Base-by-base conservation (phyloP, 2,329 filamentous ascomycete genomes). In the Tolypocladium ovalisporum region DNA sequence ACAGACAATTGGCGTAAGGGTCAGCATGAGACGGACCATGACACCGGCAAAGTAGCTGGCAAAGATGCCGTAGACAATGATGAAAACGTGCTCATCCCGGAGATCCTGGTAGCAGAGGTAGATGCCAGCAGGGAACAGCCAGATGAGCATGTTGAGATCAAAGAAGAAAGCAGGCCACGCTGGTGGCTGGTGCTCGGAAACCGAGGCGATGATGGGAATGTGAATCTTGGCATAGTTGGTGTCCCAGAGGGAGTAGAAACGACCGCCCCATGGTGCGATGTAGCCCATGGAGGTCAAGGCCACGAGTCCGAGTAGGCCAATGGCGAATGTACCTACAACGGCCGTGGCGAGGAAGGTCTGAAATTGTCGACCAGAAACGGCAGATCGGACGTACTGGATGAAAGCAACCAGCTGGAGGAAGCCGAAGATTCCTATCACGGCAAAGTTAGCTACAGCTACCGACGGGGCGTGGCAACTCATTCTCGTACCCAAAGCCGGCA, bases 101-200 rank as follows among this genome's bases (percentile, higher is more conserved):
- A 99, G 84, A 62, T 88, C 87, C 71, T 91, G 88, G 86, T 97
- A 99, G 79, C 92, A 97, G 75, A 99, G 86, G 77, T 97, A 99
- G 58, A 99, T 91, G 74, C 94, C 94, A 15, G 94, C 95, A 4
- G 94, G 94, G 84, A 99, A 97, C 55, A 99, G 85, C 94, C 94
- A 99, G 75, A 99, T 96, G 67, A 99, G 82, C 78, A 99, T 86
- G 79, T 96, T 97, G 65, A 99, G 81, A 68, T 99, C 94, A 73
- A 99, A 99, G 79, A 99, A 99, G 81, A 97, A 99, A 19, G 95
- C 90, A 2, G 94, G 94, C 94, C 94, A 99, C 49, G 94, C 94
- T 40, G 94, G 99, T 56, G 94, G 94, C 76, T 99, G 94, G 77
- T 99, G 94, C 76, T 99, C 94, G 1, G 94, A 99, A 52, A 99